A percentile compares a stretch with the other conserved stretches of the same genome.
Conservation (phyloP, 2,329 filamentous ascomycete species). For the Chaetomium globosum region DNA sequence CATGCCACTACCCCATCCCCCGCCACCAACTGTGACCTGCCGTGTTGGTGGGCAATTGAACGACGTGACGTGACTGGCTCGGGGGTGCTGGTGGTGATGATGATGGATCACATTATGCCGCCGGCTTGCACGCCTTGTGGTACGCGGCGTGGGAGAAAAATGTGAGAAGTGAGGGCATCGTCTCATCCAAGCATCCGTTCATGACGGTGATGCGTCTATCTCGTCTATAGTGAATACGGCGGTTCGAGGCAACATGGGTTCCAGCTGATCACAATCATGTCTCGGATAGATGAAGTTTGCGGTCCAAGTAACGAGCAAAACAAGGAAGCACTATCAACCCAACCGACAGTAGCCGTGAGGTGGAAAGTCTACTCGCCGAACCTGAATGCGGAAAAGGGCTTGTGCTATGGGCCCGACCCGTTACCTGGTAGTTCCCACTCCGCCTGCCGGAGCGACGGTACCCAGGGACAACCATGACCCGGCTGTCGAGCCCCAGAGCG, state of each 20-base stretch:
- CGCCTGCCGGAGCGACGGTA: background rate
- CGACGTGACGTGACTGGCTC: conserved; percentile 1
- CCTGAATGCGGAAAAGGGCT: background rate
- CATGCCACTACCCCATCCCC: background rate
- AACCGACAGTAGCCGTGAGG: background rate
- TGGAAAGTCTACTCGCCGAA: background rate
- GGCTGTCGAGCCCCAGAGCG: background rate
- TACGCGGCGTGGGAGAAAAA: background rate
- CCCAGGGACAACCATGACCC: conserved; percentile 10
- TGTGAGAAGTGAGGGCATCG: background rate
- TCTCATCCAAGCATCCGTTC: background rate
- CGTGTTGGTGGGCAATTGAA: background rate
- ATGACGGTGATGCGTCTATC: background rate
- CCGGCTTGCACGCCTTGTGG: background rate
- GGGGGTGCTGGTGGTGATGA: background rate
- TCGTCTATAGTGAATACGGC: background rate
- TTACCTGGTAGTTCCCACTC: background rate
- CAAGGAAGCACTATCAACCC: background rate
- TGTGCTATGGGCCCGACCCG: background rate
- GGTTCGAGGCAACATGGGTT: background rate
- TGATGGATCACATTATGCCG: background rate
- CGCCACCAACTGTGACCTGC: background rate
- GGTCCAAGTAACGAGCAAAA: background rate
- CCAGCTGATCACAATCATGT: background rate
- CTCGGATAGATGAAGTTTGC: background rate